Evolutionary conservation across 805 yeast species (phyloP).

Genomic region (Tetrapisispora phaffii): DNA sequence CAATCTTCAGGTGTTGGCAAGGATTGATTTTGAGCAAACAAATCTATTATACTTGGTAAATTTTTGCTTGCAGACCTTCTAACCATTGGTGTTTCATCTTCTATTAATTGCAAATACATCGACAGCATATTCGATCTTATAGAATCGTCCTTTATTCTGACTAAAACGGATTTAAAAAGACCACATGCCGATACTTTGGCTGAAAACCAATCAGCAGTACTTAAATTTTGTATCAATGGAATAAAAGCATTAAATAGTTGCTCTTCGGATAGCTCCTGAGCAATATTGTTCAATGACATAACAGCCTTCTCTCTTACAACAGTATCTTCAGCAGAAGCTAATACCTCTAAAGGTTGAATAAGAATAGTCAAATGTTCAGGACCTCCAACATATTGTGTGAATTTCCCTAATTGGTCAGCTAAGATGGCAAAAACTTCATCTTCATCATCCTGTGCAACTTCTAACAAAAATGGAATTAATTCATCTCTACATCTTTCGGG

Average conservation of each 20-base stretch:
- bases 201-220: conserved; percentile 91
- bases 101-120: conserved; percentile 58
- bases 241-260: conserved; percentile 61
- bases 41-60: conserved; percentile 64
- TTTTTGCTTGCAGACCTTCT: conserved; percentile 89
- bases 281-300: conserved; percentile 65
- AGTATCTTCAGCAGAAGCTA: conserved; percentile 93
- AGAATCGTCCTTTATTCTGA: conserved; percentile 43
- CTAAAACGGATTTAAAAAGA: conserved; percentile 60
- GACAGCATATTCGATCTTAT: conserved; percentile 54
- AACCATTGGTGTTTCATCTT: conserved; percentile 98
- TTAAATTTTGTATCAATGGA: conserved; percentile 66
- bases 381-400: conserved; percentile 88
- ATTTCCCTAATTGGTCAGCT: conserved; percentile 81
- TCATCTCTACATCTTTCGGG: conserved; percentile 90
- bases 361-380: conserved; percentile 47
- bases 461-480: conserved; percentile 77
- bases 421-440: conserved; percentile 94
- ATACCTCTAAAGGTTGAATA: conserved; percentile 61
- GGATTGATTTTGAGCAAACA: conserved; percentile 41
- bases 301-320: conserved; percentile 92
- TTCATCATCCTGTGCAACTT: conserved; percentile 89
- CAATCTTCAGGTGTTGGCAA: conserved; percentile 52
- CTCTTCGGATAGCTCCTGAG: conserved; percentile 48
- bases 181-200: conserved; percentile 88